Evolutionary conservation across 768 basidiomycete genomes (phyloP), one percentile per base, ranked within the genome.

Genomic region (Strobilomyces confusus): DNA sequence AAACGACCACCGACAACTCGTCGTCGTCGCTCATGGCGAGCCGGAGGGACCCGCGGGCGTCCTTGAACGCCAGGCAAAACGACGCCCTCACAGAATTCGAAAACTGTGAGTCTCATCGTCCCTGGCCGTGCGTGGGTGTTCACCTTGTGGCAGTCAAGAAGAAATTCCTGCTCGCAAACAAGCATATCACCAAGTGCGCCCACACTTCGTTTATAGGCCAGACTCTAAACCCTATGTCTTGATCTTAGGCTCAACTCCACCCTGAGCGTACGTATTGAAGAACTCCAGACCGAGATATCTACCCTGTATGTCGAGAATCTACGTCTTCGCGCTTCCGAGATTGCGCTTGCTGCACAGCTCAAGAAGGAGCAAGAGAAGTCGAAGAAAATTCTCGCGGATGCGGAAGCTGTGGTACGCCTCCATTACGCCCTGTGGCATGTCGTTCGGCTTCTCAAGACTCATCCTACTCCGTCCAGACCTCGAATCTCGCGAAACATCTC

Each of bases 81-180:
- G 89, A 91, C 71, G 85, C 89, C 44, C 75, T 92, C 40, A 78
- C 85, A 56, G 90, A 92, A 65, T 91, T 90, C 62, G 90, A 92
- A 73, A 87, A 80, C 64, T 90, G 89, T 92, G 70, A 63, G 89
- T 54, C 44, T 58, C 57, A 43, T 46, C 46, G 49, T 55, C 43
- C 48, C 55, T 36, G 48, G 34, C 12, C 15, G 19, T 48, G 19
- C 26, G 6, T 38, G 32, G 12, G 19, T 6, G 36, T 51, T 66
- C 44, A 67, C 57, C 19, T 46, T 32, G 64, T 77, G 69, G 69
- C 67, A 92, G 90, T 92, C 77, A 92, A 92, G 84, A 90, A 89
- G 83, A 92, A 90, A 74, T 92, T 91, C 63, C 77, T 92, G 20
- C 84, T 91, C 55, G 89, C 89, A 53, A 92, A 92, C 73, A 92